Conservation (phyloP, 768 basidiomycete genomes). For the Pholiota molesta region DNA sequence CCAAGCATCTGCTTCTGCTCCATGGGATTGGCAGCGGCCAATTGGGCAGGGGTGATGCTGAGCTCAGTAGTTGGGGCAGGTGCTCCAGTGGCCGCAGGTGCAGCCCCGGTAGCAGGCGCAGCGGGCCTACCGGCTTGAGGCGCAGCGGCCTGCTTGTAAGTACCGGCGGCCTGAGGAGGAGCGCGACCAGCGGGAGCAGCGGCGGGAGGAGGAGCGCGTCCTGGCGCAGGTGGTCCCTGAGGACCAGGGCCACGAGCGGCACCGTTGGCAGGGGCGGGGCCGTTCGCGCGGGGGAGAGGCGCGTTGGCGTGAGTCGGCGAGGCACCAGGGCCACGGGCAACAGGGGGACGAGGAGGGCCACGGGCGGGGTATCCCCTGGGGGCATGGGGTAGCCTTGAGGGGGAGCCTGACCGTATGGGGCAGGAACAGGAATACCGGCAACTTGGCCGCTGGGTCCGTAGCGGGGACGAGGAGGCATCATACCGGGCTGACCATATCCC, state of each 20-base stretch:
- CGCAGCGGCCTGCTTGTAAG: constrained; percentile 40
- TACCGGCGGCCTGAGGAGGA: constrained; percentile 26
- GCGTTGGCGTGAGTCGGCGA: constrained; percentile 69
- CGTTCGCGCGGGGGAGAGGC: constrained; percentile 68
- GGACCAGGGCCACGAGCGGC: constrained; percentile 54
- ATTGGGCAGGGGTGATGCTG: constrained; percentile 49
- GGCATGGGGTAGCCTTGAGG: constrained; percentile 77
- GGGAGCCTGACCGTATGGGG: constrained; percentile 71
- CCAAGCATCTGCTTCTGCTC: constrained; percentile 99
- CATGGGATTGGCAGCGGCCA: constrained; percentile 63
- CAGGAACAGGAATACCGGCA: constrained; percentile 76
- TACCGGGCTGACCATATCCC: constrained; percentile 83
- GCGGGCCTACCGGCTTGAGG: constrained; percentile 44
- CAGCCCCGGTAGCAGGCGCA: constrained; percentile 33
- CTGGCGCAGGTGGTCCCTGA: constrained; percentile 49
- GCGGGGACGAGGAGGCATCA: constrained; percentile 87
- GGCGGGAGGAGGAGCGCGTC: constrained; percentile 38
- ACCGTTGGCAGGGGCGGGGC: constrained; percentile 58
- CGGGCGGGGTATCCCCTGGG: constrained; percentile 57
- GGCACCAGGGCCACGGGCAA: constrained; percentile 67
- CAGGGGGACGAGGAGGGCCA: constrained; percentile 63
- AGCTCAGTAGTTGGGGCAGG: constrained; percentile 48
- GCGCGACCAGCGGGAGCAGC: constrained; percentile 31
- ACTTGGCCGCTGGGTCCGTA: constrained; percentile 77
- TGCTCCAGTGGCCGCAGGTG: constrained; percentile 37